Percentiles rank a stretch among this genome's conserved stretches.
These are phyloP conservation scores for Phialocephala subalpina DNA, from an alignment of 2,329 filamentous ascomycete species.

Conservation along the genomic window DNA sequence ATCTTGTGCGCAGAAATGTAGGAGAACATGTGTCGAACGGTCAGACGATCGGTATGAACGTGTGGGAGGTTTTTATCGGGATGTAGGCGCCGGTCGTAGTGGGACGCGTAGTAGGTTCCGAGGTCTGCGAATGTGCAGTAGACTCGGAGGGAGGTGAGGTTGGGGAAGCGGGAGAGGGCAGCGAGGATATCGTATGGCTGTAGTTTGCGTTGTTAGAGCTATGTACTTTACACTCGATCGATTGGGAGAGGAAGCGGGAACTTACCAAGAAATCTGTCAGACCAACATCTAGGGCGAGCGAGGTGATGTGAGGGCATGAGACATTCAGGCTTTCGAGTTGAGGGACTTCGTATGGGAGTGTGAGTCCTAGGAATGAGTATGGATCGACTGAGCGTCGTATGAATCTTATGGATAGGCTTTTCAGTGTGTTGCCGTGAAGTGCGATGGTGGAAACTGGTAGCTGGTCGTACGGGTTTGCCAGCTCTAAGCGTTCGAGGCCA, in stretches of 20 bases:
- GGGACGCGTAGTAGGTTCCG: neutral
- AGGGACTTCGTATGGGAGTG: neutral
- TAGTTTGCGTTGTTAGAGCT: neutral
- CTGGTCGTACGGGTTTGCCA: neutral
- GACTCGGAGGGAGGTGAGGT: neutral
- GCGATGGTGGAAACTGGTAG: neutral
- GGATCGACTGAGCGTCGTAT: neutral
- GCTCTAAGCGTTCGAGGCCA: neutral
- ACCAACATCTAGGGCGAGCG: conserved; percentile 1
- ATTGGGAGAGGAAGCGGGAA: neutral
- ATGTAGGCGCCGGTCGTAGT: neutral
- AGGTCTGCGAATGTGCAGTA: neutral
- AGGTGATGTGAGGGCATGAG: neutral
- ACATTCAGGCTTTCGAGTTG: neutral
- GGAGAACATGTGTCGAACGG: neutral
- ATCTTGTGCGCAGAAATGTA: neutral
- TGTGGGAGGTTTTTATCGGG: neutral
- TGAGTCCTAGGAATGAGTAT: neutral
- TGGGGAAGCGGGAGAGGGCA: conserved; percentile 11
- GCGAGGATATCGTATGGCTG: conserved; percentile 9
- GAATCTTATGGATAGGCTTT: conserved; percentile 9
- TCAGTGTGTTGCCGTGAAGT: conserved; percentile 10
- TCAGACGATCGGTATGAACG: conserved; percentile 10
- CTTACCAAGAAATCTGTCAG: conserved; percentile 1
- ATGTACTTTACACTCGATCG: neutral